Percentiles rank a stretch among this genome's conserved stretches.
Evolutionary conservation across 176 grass and related monocot species (phyloP).

Genomic region (Avena eriantha): DNA sequence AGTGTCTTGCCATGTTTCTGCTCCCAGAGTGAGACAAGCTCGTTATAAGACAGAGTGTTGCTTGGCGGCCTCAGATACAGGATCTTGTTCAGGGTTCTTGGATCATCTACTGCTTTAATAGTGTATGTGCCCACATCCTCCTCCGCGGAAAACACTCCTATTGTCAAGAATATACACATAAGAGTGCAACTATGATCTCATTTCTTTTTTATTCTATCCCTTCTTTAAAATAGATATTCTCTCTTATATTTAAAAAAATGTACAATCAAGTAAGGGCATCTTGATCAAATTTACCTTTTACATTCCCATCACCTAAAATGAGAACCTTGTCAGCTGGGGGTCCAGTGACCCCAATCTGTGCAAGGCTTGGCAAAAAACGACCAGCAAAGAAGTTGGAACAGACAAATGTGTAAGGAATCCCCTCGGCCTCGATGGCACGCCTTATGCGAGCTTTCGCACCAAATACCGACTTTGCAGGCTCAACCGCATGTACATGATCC

Average conservation of each 20-base stretch:
- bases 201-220: neutral
- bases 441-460: conserved; percentile 41
- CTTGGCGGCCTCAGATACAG: conserved; percentile 54
- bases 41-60: conserved; percentile 59
- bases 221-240: neutral
- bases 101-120: conserved; percentile 68
- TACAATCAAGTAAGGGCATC: neutral
- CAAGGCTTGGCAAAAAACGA: conserved; percentile 39
- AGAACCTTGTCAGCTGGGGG: conserved; percentile 53
- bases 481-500: conserved; percentile 39
- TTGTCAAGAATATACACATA: neutral
- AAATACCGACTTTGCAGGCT: conserved; percentile 44
- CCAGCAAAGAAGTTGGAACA: conserved; percentile 59
- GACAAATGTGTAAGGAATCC: conserved; percentile 48
- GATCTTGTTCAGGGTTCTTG: conserved; percentile 65
- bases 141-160: conserved; percentile 49
- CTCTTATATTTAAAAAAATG: neutral
- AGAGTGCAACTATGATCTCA: neutral
- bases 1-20: conserved; percentile 54
- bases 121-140: conserved; percentile 61
- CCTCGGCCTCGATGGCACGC: conserved; percentile 47
- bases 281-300: conserved; percentile 50
- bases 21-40: conserved; percentile 71
- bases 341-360: conserved; percentile 21
- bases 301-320: conserved; percentile 59